Evolutionary conservation across 2,329 filamentous ascomycete species (phyloP).

Genomic region (Fusarium poae): DNA sequence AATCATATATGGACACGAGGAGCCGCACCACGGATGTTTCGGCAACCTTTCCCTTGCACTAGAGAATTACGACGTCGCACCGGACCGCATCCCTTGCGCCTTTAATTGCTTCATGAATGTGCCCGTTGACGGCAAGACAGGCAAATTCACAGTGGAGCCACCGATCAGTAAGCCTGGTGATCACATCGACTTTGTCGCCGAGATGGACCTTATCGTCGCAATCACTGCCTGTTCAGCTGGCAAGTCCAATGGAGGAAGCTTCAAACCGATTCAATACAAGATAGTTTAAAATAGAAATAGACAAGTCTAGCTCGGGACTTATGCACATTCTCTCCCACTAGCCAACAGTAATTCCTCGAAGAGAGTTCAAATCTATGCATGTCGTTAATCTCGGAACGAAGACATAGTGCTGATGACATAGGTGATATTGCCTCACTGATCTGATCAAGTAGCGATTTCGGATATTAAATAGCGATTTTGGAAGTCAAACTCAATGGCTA

Average conservation of each 20-base stretch:
- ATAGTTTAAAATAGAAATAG: neutral
- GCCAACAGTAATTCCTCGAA: neutral
- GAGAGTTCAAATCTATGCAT: neutral
- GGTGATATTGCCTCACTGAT: slow-evolving; percentile 1
- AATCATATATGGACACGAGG: slow-evolving; percentile 9
- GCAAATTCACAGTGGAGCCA: slow-evolving; percentile 9
- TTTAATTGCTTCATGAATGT: slow-evolving; percentile 20
- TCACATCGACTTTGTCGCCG: slow-evolving; percentile 4
- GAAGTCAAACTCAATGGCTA: no score
- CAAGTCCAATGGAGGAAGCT: slow-evolving; percentile 10
- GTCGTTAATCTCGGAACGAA: neutral
- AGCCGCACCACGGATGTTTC: slow-evolving; percentile 20
- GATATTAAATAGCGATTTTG: no score
- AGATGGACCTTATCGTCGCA: slow-evolving; percentile 17
- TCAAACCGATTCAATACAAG: slow-evolving; percentile 9
- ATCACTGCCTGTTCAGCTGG: slow-evolving; percentile 12
- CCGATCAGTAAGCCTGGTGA: slow-evolving; percentile 6
- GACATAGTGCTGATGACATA: neutral
- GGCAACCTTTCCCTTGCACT: slow-evolving; percentile 4
- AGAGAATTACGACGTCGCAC: slow-evolving; percentile 7
- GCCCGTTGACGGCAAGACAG: slow-evolving; percentile 8
- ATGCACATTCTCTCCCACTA: neutral
- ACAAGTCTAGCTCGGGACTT: neutral
- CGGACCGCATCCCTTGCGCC: slow-evolving; percentile 11
- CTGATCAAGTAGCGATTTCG: neutral